Conservation (phyloP, 1,284 basidiomycete genomes). For the Apiotrichum sp. region DNA sequence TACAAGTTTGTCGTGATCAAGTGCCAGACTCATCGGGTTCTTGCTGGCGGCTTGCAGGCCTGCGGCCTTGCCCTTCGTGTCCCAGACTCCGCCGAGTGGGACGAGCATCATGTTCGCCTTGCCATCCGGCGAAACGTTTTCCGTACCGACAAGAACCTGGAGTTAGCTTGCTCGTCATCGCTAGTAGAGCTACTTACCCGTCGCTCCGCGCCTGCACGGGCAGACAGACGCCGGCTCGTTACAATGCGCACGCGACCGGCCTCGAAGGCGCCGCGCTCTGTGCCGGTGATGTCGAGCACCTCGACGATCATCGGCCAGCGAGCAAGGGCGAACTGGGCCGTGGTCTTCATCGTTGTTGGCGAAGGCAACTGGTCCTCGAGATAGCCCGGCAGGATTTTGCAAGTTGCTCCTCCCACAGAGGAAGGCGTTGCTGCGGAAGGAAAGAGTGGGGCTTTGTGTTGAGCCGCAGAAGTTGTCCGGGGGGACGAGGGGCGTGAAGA, state of each 20-base stretch:
- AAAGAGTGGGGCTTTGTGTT: too few species aligned
- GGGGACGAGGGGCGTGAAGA: conserved; percentile 1
- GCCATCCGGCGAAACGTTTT: not conserved
- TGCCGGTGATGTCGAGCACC: conserved; percentile 27
- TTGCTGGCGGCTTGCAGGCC: conserved; percentile 27
- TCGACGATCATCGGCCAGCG: conserved; percentile 23
- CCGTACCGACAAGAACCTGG: conserved; percentile 14
- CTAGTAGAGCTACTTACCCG: conserved; percentile 26
- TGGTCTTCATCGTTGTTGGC: conserved; percentile 5
- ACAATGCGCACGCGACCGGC: conserved; percentile 35
- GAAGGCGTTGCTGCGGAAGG: not conserved
- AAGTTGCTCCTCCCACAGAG: too few species aligned
- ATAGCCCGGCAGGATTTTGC: not conserved
- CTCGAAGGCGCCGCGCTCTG: conserved; percentile 33
- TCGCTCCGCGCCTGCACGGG: conserved; percentile 42
- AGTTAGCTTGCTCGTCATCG: not conserved
- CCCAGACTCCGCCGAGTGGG: conserved; percentile 30
- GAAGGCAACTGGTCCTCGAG: conserved; percentile 2
- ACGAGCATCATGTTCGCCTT: conserved; percentile 17
- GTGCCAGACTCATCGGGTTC: conserved; percentile 36
- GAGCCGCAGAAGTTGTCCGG: not conserved
- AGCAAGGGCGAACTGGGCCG: conserved; percentile 12
- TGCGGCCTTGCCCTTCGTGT: conserved; percentile 11
- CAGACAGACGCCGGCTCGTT: conserved; percentile 43
- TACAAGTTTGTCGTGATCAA: conserved; percentile 37